A percentile compares a stretch with the other conserved stretches of the same genome.
phyloP scores from a whole-genome alignment of 306 rosid genomes.

The Cercis canadensis region DNA sequence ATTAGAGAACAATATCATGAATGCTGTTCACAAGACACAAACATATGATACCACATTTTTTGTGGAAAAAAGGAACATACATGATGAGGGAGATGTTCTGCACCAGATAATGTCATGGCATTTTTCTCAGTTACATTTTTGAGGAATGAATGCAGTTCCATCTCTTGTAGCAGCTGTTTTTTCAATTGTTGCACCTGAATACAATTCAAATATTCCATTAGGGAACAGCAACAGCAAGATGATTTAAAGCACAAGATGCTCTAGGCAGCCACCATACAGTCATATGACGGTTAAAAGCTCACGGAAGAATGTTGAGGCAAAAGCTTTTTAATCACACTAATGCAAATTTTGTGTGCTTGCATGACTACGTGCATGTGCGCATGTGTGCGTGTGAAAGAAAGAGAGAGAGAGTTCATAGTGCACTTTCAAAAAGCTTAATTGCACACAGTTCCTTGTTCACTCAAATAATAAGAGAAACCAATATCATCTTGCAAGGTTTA shows the following conservation, averaged over 20 bases:
- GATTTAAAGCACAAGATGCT: slow-evolving; percentile 3
- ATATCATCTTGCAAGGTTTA: not conserved
- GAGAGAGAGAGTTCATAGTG: not conserved
- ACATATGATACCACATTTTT: not conserved
- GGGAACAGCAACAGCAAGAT: slow-evolving; percentile 27
- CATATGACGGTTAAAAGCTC: not conserved
- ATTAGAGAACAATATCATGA: not conserved
- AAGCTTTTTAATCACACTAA: not conserved
- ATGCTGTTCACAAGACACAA: not conserved
- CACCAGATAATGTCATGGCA: slow-evolving; percentile 42
- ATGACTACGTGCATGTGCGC: no score
- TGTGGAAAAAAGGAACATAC: slow-evolving; percentile 45
- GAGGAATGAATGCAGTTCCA: slow-evolving; percentile 60
- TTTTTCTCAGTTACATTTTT: slow-evolving; percentile 58
- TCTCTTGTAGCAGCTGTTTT: slow-evolving; percentile 60
- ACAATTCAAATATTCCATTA: slow-evolving; percentile 26
- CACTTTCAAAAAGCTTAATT: not conserved
- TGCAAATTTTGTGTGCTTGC: not conserved
- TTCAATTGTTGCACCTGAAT: slow-evolving; percentile 60
- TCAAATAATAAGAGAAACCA: not conserved
- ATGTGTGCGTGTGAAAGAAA: not conserved
- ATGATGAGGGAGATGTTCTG: slow-evolving; percentile 51
- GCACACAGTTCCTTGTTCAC: not conserved
- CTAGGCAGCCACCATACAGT: not conserved
- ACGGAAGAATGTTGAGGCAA: not conserved